Base-by-base conservation (phyloP, 768 basidiomycete genomes). In the Tephrocybe sp. region DNA sequence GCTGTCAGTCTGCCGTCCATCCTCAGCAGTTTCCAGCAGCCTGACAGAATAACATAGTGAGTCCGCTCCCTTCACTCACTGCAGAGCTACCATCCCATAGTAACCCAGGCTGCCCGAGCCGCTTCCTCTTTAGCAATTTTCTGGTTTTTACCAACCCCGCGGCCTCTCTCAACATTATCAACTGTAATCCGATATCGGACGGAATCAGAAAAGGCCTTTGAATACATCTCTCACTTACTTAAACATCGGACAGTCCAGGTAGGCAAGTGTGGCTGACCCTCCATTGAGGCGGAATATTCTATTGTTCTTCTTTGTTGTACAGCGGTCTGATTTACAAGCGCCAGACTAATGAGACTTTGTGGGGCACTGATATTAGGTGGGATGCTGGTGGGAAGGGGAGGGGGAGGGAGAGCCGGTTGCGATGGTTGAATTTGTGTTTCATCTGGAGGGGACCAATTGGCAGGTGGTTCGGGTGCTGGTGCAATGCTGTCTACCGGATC, bases 51-150 rank as follows among this genome's bases (percentile, higher is more conserved):
- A 57, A 53, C 52, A 53, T 50, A 57, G 53, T 27, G 42, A 45
- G 46, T 36, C 47, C n/a, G 24, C 29, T 46, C 48, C n/a, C 36
- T 37, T 42, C 34, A 47, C 52, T 50, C 49, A 48, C 49, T 50
- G 37, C 49, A 11, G 6, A 13, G 27, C 39, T 71, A 72, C 81
- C 82, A 84, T 45, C 78, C 76, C 73, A 84, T 69, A 2, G 66
- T 50, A 10, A 59, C 58, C 66, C 73, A 82, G 40, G 84, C 83
- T 46, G 76, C 68, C 31, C 76, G 74, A 25, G 82, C 83, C n/a
- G 84, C 84, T 53, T 81, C 78, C 65, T 85, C 82, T 55, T 84
- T 86, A 7, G 84, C 84, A n/a, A 65, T 40, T 54, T 85, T 86
- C 62, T 84, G 82, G 49, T 72, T 85, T 51, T 77, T 80, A 18